Conservation (phyloP, 768 basidiomycete species). For the Termitomyces sp. region DNA sequence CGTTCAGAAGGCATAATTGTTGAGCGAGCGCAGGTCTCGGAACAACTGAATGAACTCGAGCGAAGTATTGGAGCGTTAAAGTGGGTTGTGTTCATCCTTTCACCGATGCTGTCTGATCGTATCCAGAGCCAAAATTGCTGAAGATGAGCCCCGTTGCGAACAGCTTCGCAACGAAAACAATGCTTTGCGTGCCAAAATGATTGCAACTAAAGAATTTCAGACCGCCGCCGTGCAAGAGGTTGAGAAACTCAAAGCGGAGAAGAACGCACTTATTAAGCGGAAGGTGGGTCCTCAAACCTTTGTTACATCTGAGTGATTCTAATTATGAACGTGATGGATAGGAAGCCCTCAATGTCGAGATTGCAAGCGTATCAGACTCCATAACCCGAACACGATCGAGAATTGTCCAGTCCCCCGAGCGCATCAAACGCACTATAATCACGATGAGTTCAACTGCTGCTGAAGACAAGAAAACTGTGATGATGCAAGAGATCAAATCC, state of each 20-base stretch:
- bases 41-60: constrained; percentile 45
- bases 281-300: constrained; percentile 39
- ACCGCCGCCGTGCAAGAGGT: constrained; percentile 56
- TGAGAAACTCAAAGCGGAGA: constrained; percentile 70
- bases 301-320: not conserved
- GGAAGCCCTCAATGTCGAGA: constrained; percentile 63
- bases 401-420: constrained; percentile 89
- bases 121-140: constrained; percentile 54
- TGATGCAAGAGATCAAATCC: constrained; percentile 66
- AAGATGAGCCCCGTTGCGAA: constrained; percentile 68
- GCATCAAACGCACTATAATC: constrained; percentile 78
- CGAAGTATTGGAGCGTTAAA: constrained; percentile 51
- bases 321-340: constrained; percentile 16
- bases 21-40: constrained; percentile 56
- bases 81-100: constrained; percentile 32
- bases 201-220: constrained; percentile 67
- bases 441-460: constrained; percentile 65
- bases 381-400: constrained; percentile 65
- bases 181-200: constrained; percentile 58
- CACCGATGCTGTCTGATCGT: not conserved
- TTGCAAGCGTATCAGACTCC: constrained; percentile 52
- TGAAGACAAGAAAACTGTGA: constrained; percentile 68
- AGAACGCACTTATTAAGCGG: constrained; percentile 55
- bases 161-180: constrained; percentile 57
- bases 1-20: constrained; percentile 51